phyloP scores from a whole-genome alignment of 106 monocot genomes.

The Alisma plantagoaquatica region DNA sequence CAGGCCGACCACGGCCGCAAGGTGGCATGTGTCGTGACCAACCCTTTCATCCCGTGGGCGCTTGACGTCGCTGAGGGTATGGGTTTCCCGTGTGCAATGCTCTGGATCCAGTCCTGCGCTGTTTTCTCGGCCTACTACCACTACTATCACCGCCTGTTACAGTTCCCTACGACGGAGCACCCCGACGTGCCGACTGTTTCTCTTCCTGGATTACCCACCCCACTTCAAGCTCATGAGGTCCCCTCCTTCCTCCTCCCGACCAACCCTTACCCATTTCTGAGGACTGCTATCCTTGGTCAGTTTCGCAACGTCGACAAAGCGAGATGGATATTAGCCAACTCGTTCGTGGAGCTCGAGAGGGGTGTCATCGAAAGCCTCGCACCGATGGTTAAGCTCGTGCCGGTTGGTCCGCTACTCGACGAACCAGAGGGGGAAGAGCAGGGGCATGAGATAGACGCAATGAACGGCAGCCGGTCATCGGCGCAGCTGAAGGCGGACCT shows the following conservation, averaged over 20 bases:
- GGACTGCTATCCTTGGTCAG: neutral
- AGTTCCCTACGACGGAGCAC: slow-evolving; percentile 27
- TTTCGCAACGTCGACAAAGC: neutral
- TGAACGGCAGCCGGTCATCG: neutral
- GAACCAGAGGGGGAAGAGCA: neutral
- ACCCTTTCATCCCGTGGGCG: slow-evolving; percentile 70
- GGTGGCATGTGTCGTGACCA: slow-evolving; percentile 43
- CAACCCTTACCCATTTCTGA: neutral
- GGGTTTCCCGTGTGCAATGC: slow-evolving; percentile 45
- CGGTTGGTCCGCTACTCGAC: neutral
- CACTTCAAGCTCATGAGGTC: too few species aligned
- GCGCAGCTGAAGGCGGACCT: neutral
- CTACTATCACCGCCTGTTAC: slow-evolving; percentile 30
- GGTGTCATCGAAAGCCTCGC: neutral
- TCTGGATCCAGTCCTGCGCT: slow-evolving; percentile 73
- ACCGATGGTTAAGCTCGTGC: neutral
- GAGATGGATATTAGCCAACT: neutral
- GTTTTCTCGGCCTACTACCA: slow-evolving; percentile 81
- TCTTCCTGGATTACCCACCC: too few species aligned
- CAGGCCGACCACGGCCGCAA: slow-evolving; percentile 35
- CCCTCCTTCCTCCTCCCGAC: neutral
- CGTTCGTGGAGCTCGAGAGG: slow-evolving; percentile 5
- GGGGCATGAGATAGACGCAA: neutral
- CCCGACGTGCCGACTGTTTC: too few species aligned
- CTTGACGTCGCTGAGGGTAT: slow-evolving; percentile 40